Evolutionary conservation across 2,329 filamentous ascomycete genomes (phyloP).

Genomic region (Gnomoniopsis smithogilvyi): DNA sequence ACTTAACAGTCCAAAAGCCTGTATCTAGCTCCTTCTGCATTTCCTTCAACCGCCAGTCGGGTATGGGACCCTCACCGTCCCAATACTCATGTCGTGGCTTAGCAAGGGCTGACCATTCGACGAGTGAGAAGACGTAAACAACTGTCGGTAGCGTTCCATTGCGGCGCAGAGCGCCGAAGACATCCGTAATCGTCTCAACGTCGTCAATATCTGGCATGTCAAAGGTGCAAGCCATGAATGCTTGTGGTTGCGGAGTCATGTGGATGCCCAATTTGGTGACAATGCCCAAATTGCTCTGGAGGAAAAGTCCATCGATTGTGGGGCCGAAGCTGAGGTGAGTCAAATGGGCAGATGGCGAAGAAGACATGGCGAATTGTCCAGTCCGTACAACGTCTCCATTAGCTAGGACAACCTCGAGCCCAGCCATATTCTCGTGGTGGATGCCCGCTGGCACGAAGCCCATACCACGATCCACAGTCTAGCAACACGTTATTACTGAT

Average conservation of each 20-base stretch:
- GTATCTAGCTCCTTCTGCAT: conserved; percentile 37
- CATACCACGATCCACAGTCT: conserved; percentile 38
- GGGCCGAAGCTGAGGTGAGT: conserved; percentile 39
- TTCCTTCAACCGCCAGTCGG: conserved; percentile 41
- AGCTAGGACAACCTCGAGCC: conserved; percentile 29
- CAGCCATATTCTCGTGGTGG: conserved; percentile 34
- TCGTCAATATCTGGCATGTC: conserved; percentile 43
- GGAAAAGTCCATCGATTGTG: conserved; percentile 45
- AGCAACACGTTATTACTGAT: too few species aligned
- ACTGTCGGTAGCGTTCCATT: conserved; percentile 39
- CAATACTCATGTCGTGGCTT: conserved; percentile 41
- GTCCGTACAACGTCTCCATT: conserved; percentile 27
- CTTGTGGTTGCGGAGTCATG: conserved; percentile 37
- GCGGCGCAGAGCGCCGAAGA: conserved; percentile 41
- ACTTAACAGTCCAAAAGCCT: conserved; percentile 43
- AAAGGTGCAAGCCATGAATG: conserved; percentile 44
- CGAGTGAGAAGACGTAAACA: conserved; percentile 42
- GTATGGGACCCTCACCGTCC: conserved; percentile 39
- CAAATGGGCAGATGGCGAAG: conserved; percentile 35
- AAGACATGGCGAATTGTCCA: conserved; percentile 30
- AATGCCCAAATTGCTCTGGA: conserved; percentile 51
- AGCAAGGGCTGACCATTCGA: conserved; percentile 42
- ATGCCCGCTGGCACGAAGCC: conserved; percentile 36
- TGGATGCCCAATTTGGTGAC: conserved; percentile 53
- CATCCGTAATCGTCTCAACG: conserved; percentile 38